Conservation (phyloP, 768 basidiomycete genomes). For the Leccinum rimulosum region DNA sequence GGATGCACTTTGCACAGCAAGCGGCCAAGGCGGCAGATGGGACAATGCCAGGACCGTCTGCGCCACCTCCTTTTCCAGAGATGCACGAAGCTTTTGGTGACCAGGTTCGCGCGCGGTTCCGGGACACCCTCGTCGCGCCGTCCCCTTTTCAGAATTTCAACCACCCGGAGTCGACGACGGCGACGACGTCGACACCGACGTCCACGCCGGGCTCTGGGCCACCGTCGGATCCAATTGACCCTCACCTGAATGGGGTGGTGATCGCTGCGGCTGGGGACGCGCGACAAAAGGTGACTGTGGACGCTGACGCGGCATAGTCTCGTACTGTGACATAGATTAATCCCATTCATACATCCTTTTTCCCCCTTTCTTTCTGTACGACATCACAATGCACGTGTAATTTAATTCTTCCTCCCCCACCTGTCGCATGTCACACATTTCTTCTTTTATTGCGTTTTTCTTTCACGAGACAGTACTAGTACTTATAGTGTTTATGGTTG, state of each 20-base stretch:
- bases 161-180: conserved; percentile 28
- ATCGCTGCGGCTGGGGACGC: conserved; percentile 19
- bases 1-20: conserved; percentile 42
- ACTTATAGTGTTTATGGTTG: background rate
- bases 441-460: background rate
- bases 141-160: conserved; percentile 51
- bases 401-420: conserved; percentile 4
- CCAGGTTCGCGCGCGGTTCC: conserved; percentile 62
- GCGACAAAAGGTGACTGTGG: conserved; percentile 24
- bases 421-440: background rate
- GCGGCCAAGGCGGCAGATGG: conserved; percentile 32
- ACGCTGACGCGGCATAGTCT: conserved; percentile 25
- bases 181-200: conserved; percentile 33
- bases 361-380: background rate
- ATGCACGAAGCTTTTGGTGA: conserved; percentile 31
- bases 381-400: conserved; percentile 15
- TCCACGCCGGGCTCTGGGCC: conserved; percentile 36
- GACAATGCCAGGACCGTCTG: conserved; percentile 28
- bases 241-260: conserved; percentile 30
- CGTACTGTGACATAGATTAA: background rate
- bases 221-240: conserved; percentile 32
- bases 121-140: conserved; percentile 56
- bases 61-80: conserved; percentile 28
- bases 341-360: background rate
- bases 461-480: background rate